Evolutionary conservation across 2,329 filamentous ascomycete genomes (phyloP).

Genomic region (Penicillium polonicum): DNA sequence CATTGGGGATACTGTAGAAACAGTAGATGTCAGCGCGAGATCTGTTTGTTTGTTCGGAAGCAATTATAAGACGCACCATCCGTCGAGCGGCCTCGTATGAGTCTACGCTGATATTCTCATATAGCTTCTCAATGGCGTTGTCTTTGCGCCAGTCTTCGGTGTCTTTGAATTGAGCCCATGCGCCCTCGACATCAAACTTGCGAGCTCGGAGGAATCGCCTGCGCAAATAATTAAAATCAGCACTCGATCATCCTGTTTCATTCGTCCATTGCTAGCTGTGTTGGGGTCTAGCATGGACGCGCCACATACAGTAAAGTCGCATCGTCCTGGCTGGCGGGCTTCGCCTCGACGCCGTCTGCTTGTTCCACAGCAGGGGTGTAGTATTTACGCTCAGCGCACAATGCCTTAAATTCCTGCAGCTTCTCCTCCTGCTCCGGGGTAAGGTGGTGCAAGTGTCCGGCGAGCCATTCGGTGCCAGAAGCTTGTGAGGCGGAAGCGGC

Average conservation of each 20-base stretch:
- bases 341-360: slow-evolving; percentile 30
- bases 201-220: slow-evolving; percentile 85
- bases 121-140: slow-evolving; percentile 75
- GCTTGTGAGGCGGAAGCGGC: slow-evolving; percentile 38
- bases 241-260: neutral
- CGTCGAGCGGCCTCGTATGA: slow-evolving; percentile 74
- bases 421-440: slow-evolving; percentile 65
- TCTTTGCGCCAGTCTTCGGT: slow-evolving; percentile 84
- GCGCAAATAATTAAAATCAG: neutral
- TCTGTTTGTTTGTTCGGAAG: neutral
- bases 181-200: slow-evolving; percentile 74
- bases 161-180: slow-evolving; percentile 78
- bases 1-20: slow-evolving; percentile 78
- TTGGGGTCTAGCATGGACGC: slow-evolving; percentile 1
- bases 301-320: slow-evolving; percentile 48
- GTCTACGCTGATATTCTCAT: slow-evolving; percentile 80
- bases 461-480: slow-evolving; percentile 38
- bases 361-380: slow-evolving; percentile 38
- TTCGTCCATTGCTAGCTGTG: neutral
- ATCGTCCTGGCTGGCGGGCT: slow-evolving; percentile 47
- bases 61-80: slow-evolving; percentile 56
- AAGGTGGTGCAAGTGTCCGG: slow-evolving; percentile 78
- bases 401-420: slow-evolving; percentile 68
- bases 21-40: neutral
- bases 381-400: slow-evolving; percentile 63